Evolutionary conservation across 2,329 filamentous ascomycete species (phyloP).

Genomic region (Hymenoscyphus albidus): DNA sequence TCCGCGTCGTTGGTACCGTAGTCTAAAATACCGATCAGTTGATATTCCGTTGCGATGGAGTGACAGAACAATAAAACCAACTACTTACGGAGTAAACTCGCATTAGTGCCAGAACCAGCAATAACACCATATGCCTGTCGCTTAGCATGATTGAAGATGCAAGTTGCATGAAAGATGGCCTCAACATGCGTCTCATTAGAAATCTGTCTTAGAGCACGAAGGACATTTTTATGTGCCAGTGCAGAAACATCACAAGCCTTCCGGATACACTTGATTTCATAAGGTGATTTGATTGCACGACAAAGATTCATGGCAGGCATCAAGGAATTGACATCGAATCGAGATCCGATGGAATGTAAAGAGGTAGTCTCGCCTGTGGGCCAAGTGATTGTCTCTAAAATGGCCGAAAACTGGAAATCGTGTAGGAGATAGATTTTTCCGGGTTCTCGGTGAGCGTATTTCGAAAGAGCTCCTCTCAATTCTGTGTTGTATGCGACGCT

Average conservation of each 20-base stretch:
- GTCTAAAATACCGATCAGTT: conserved; percentile 59
- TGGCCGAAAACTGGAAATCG: conserved; percentile 37
- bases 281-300: conserved; percentile 78
- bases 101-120: conserved; percentile 77
- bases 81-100: conserved; percentile 42
- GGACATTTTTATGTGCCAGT: conserved; percentile 69
- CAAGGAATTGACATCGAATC: conserved; percentile 51
- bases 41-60: not conserved
- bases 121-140: conserved; percentile 87
- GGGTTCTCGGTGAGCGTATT: conserved; percentile 39
- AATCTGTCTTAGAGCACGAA: conserved; percentile 58
- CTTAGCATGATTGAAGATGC: conserved; percentile 68
- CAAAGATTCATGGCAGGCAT: conserved; percentile 72
- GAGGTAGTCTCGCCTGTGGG: conserved; percentile 5
- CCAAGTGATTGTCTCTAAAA: not conserved
- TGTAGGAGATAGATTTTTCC: conserved; percentile 45
- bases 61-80: not conserved
- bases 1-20: conserved; percentile 77
- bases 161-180: conserved; percentile 69
- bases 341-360: not conserved
- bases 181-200: conserved; percentile 80
- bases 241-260: conserved; percentile 78
- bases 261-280: conserved; percentile 78
- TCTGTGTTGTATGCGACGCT: conserved; percentile 56
- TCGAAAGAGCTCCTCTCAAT: conserved; percentile 48